phyloP scores from a whole-genome alignment of 1,284 basidiomycete species.

The Cryptococcus sp. region DNA sequence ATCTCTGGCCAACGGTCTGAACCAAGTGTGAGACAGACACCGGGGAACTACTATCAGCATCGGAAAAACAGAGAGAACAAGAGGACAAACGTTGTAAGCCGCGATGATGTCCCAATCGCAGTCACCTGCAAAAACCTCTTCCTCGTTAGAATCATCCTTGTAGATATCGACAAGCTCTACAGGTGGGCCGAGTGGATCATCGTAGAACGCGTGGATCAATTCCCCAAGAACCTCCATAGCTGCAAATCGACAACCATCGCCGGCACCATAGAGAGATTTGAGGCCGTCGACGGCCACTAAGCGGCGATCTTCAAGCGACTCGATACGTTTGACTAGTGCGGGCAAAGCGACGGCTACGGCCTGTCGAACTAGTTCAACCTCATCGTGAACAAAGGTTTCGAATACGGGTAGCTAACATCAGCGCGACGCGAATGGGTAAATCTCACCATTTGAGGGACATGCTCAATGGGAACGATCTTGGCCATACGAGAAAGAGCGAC shows the following conservation, averaged over 20 bases:
- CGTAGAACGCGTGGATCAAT: constrained; percentile 77
- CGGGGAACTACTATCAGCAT: constrained; percentile 60
- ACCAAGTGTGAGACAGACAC: constrained; percentile 81
- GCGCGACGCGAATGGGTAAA: not conserved
- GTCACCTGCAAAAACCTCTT: constrained; percentile 35
- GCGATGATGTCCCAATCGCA: constrained; percentile 77
- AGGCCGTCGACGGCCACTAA: constrained; percentile 63
- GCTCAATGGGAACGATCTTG: constrained; percentile 71
- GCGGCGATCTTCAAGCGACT: constrained; percentile 54
- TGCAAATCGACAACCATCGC: constrained; percentile 69
- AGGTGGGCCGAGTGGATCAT: constrained; percentile 64
- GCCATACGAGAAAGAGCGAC: constrained; percentile 83
- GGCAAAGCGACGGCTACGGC: constrained; percentile 84
- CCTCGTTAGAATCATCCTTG: constrained; percentile 46
- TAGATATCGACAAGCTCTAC: constrained; percentile 75
- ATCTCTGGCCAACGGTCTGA: constrained; percentile 70
- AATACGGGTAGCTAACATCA: constrained; percentile 68
- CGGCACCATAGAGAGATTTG: constrained; percentile 62
- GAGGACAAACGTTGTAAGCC: constrained; percentile 67
- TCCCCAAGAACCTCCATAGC: constrained; percentile 88
- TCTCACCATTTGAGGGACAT: constrained; percentile 65
- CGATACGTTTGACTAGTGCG: constrained; percentile 65
- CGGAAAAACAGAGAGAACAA: not conserved
- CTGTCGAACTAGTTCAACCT: constrained; percentile 79
- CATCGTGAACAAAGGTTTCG: constrained; percentile 64